Conservation (phyloP, 306 rosid species). For the Quercus aquifolioides region DNA sequence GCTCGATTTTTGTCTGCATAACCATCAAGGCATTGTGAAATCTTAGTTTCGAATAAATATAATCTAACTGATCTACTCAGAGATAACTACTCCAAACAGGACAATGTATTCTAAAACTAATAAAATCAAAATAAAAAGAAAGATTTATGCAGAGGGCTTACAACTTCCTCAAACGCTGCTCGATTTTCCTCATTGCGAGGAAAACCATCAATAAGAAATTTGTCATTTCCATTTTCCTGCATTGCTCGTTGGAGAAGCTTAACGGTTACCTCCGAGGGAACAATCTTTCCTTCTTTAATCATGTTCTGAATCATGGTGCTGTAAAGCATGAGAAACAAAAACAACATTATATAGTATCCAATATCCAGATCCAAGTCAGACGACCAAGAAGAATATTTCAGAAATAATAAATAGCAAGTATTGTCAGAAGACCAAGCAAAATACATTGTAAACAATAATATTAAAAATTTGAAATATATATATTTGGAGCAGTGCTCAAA, state of each 20-base stretch:
- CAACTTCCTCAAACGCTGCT: constrained; percentile 94
- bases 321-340: constrained; percentile 22
- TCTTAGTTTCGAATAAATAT: not conserved
- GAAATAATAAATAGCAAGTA: no score
- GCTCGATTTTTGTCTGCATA: constrained; percentile 87
- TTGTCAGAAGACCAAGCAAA: not conserved
- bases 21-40: constrained; percentile 10
- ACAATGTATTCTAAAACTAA: not conserved
- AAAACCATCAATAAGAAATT: constrained; percentile 97
- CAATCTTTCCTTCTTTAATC: constrained; percentile 95
- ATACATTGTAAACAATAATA: not conserved
- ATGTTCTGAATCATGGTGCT: constrained; percentile 96
- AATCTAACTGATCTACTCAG: not conserved
- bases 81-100: not conserved
- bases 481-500: not conserved
- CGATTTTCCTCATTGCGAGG: constrained; percentile 99
- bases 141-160: constrained; percentile 28
- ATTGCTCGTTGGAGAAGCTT: constrained; percentile 89
- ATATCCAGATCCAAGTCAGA: not conserved
- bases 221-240: constrained; percentile 67
- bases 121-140: not conserved
- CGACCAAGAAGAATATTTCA: not conserved
- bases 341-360: not conserved
- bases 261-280: constrained; percentile 93
- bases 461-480: not conserved